Evolutionary conservation across 1,139 yeast species (phyloP).

Genomic region (Hemisphaericaspora xylanilytica): DNA sequence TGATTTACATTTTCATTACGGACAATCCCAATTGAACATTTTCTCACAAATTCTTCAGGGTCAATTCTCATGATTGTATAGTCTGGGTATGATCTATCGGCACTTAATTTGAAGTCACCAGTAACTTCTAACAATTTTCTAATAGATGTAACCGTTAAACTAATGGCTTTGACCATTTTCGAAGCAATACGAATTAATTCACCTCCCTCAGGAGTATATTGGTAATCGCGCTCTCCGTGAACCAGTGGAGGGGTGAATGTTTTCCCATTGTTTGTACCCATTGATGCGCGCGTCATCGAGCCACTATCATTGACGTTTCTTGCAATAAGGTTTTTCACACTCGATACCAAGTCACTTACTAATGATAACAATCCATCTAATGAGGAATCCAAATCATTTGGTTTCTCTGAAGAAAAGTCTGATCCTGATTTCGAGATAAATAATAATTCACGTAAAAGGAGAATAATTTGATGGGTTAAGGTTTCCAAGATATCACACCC

Average conservation of each 20-base stretch:
- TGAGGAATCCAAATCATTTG: slow-evolving; percentile 51
- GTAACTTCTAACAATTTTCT: slow-evolving; percentile 46
- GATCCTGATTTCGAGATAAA: slow-evolving; percentile 60
- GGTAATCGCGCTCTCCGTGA: slow-evolving; percentile 34
- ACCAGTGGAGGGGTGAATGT: slow-evolving; percentile 9
- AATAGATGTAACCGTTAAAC: slow-evolving; percentile 47
- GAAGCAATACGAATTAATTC: slow-evolving; percentile 60
- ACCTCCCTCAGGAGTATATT: slow-evolving; percentile 66
- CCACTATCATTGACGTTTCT: slow-evolving; percentile 49
- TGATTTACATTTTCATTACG: slow-evolving; percentile 21
- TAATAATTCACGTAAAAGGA: slow-evolving; percentile 60
- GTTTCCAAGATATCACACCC: slow-evolving; percentile 69
- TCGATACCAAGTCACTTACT: slow-evolving; percentile 64
- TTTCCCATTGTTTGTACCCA: slow-evolving; percentile 23
- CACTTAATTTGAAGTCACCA: slow-evolving; percentile 71
- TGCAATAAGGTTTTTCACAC: slow-evolving; percentile 61
- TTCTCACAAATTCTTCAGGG: slow-evolving; percentile 60
- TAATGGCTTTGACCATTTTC: slow-evolving; percentile 59
- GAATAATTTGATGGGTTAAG: slow-evolving; percentile 64
- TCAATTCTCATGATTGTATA: slow-evolving; percentile 56
- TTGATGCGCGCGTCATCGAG: too few relatives aligned
- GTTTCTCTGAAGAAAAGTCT: slow-evolving; percentile 39
- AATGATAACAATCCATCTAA: slow-evolving; percentile 56
- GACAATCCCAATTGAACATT: slow-evolving; percentile 62
- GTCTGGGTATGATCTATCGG: slow-evolving; percentile 71